Conservation (phyloP, 2,329 filamentous ascomycete species). For the Colletotrichum orbiculare region DNA sequence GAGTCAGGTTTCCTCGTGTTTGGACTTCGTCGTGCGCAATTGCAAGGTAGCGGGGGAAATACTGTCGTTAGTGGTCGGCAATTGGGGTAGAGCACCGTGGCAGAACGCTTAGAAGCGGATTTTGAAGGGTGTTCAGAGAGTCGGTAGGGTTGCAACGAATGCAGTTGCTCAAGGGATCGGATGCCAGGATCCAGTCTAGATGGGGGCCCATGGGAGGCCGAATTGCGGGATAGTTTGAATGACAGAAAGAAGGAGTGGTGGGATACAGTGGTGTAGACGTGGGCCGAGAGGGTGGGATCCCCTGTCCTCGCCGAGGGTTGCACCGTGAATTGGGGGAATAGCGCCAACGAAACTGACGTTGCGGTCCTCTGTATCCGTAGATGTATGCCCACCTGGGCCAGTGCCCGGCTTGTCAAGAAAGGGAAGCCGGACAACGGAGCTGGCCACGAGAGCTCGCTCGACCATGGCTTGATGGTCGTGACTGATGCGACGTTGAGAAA, state of each 20-base stretch:
- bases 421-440: slow-evolving; percentile 25
- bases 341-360: slow-evolving; percentile 9
- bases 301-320: slow-evolving; percentile 18
- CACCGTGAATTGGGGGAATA: slow-evolving; percentile 18
- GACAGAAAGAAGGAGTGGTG: slow-evolving; percentile 11
- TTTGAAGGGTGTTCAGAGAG: slow-evolving; percentile 9
- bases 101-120: slow-evolving; percentile 26
- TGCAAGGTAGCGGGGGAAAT: too few relatives aligned
- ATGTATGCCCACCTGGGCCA: slow-evolving; percentile 1
- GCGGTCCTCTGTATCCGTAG: slow-evolving; percentile 1
- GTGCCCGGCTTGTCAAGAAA: slow-evolving; percentile 25
- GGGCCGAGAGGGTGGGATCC: slow-evolving; percentile 12
- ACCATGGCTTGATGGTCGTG: too few relatives aligned
- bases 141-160: slow-evolving; percentile 20
- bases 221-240: slow-evolving; percentile 18
- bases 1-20: slow-evolving; percentile 25
- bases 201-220: slow-evolving; percentile 20
- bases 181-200: slow-evolving; percentile 28
- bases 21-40: background rate
- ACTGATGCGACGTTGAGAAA: slow-evolving; percentile 8
- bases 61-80: background rate
- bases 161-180: slow-evolving; percentile 34
- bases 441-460: slow-evolving; percentile 19
- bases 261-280: background rate
- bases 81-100: slow-evolving; percentile 10